phyloP scores from a whole-genome alignment of 2,329 filamentous ascomycete genomes.

The Cladobotryum protrusum region DNA sequence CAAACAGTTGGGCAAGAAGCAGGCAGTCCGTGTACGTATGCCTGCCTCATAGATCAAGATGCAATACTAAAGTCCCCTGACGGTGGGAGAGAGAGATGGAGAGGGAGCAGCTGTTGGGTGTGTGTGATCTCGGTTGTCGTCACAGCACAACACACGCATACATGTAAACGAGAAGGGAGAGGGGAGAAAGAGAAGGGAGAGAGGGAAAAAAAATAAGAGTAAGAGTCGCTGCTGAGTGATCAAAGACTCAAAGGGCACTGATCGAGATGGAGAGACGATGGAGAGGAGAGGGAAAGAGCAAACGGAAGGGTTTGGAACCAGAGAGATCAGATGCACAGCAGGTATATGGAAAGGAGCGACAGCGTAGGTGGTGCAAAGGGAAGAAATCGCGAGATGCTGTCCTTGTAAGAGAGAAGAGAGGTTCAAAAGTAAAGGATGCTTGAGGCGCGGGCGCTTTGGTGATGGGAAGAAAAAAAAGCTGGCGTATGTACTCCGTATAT shows the following conservation, averaged over 20 bases:
- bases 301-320: neutral
- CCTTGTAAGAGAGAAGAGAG: neutral
- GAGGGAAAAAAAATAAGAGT: neutral
- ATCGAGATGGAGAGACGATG: neutral
- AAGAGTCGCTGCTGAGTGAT: neutral
- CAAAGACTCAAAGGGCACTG: neutral
- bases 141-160: too few species aligned
- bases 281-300: neutral
- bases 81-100: neutral
- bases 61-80: neutral
- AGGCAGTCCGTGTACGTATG: neutral
- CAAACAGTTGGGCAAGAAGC: neutral
- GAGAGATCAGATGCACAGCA: neutral
- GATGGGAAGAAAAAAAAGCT: conserved; percentile 9
- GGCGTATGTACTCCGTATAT: conserved; percentile 9
- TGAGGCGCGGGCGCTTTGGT: conserved; percentile 7
- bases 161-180: too few species aligned
- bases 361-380: neutral
- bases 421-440: conserved; percentile 9
- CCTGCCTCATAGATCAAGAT: conserved; percentile 1
- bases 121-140: neutral
- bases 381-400: neutral
- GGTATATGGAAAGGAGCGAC: neutral
- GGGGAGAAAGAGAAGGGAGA: neutral
- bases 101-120: neutral